Percentiles rank a stretch among this genome's conserved stretches.
phyloP scores from a whole-genome alignment of 352 stramenopile species.

The Paralagenidium karlingii region DNA sequence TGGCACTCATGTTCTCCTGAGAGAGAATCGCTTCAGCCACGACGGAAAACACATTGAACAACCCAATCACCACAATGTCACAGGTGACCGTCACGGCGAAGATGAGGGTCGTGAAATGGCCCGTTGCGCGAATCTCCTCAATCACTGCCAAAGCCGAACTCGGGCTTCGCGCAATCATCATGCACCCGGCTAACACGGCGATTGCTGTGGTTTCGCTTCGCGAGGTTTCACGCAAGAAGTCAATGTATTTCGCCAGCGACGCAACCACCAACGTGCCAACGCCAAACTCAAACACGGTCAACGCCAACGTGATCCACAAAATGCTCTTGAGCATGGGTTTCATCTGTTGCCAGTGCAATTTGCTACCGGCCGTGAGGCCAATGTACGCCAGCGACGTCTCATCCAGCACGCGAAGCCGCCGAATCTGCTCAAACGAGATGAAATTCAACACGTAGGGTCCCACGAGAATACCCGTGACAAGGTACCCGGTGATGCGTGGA shows the following conservation, averaged over 20 bases:
- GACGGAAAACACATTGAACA: conserved; percentile 75
- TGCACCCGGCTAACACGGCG: conserved; percentile 40
- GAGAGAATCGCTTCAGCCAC: no score
- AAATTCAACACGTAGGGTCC: conserved; percentile 55
- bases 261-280: conserved; percentile 50
- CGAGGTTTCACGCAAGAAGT: conserved; percentile 46
- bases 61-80: conserved; percentile 51
- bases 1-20: no score
- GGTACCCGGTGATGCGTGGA: conserved; percentile 51
- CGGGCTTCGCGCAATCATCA: conserved; percentile 59
- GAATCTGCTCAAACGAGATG: conserved; percentile 24
- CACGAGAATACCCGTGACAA: conserved; percentile 45
- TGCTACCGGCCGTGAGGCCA: conserved; percentile 39
- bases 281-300: conserved; percentile 48
- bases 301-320: conserved; percentile 23
- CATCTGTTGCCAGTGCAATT: conserved; percentile 53
- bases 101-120: conserved; percentile 54
- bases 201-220: conserved; percentile 48
- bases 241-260: conserved; percentile 37
- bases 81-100: conserved; percentile 62
- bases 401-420: conserved; percentile 41
- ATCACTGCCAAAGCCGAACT: conserved; percentile 56
- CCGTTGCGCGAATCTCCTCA: conserved; percentile 45
- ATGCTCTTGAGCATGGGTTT: conserved; percentile 49
- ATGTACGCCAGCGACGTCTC: conserved; percentile 57